Base-by-base conservation (phyloP, 2,329 filamentous ascomycete genomes). In the Ceratocystiopsis brevicomis region DNA sequence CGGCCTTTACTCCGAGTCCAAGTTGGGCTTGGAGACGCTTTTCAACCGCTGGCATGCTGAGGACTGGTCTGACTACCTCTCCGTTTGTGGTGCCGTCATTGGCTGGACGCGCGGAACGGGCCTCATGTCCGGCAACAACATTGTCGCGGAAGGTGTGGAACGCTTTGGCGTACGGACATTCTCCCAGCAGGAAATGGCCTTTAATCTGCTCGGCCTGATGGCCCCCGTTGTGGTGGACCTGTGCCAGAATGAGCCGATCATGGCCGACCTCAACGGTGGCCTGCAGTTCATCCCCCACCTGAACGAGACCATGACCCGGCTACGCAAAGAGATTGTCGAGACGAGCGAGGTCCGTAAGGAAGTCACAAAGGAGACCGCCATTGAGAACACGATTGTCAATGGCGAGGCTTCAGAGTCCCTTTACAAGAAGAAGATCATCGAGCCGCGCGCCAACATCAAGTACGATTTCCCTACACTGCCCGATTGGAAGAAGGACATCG, bases 41-140 rank as follows among this genome's bases (percentile, higher is more conserved):
- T 96, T 98, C 75, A 95, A 94, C 67, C 76, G 90, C 53, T 98
- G 90, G 90, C 81, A 93, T 63, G 93, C 90, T 0, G 90, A 98
- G 66, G 87, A 76, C 66, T 98, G 90, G 90, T 80, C 77, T 51
- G 88, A 88, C 65, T 98, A 92, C 67, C 84, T 98, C 54, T 96
- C 88, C 47, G 90, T 98, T 53, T 98, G 90, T 54, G 90, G 90
- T 67, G 88, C 88, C 49, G 85, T 96, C 61, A 98, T 98, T 58
- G 90, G 90, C 49, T 98, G 90, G 90, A 98, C 90, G 53, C 88
- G 90, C 65, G 90, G 88, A 51, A 98, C 90, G 49, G 90, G 90
- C 58, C 76, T 98, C 54, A 67, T 66, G 64, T 53, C 48, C 2
- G 56, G 49, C 34, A 66, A 66, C 47, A 58, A 98, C 62, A 78